Base-by-base conservation (phyloP, 2,329 filamentous ascomycete genomes). In the Colletotrichum lentis region DNA sequence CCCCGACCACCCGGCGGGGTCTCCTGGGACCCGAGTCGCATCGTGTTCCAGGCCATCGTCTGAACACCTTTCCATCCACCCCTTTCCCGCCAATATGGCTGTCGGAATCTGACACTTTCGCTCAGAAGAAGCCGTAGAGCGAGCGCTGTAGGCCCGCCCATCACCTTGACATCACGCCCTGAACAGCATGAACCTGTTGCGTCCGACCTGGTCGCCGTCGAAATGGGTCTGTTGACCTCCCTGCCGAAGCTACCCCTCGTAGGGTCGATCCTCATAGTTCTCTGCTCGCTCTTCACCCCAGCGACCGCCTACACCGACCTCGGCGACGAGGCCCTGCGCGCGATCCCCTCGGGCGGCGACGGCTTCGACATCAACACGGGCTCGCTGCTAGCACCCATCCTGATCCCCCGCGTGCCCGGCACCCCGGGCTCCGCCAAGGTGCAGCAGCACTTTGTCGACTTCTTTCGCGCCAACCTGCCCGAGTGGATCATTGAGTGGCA, bases 321-420 rank as follows among this genome's bases (percentile, higher is more conserved):
- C 66, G 92, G 93, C 43, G 91, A 97, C 80, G 85, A 87, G 64
- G 90, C 91, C 41, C 84, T 98, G 50, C 85, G 84, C 71, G 83
- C 82, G 60, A 86, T 99, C 18, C 92, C 93, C 14, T 86, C 85
- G n/a, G 89, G 90, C 1, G 89, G 88, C 69, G 80, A 84, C 65
- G 91, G 93, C 78, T 95, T 97, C 77, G 88, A 97, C 79, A 92
- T 96, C 73, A 80, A 90, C 69, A 85, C 83, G 41, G 93, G 94
- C 72, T 82, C 86, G 4, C 85, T 99, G 20, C 87, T 99, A 39
- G 86, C 95, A 3, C 96, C 95, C 1, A 94, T 99, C 73, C 84
- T 99, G 62, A 89, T 91, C 58, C 90, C 96, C 1, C 91, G 96
- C 69, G 94, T 99, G 0, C 92, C 96, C 7, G 96, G 94, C 18